Conservation (phyloP, 2,329 filamentous ascomycete genomes). For the Penicillium sp. region DNA sequence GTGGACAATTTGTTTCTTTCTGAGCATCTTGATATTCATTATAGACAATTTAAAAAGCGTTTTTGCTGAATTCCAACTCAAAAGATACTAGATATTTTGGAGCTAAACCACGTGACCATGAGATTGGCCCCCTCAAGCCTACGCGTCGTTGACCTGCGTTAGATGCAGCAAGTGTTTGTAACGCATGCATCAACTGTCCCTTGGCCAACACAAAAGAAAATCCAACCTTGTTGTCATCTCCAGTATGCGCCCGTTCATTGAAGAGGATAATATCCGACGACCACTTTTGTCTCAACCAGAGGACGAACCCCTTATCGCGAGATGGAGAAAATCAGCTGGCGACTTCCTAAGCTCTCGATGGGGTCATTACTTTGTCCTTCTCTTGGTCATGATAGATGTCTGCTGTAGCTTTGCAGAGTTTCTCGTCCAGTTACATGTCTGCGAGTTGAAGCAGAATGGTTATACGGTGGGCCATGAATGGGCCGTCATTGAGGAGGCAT, state of each 20-base stretch:
- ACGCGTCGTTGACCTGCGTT: neutral
- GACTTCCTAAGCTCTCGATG: slow-evolving; percentile 53
- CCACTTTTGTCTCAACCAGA: slow-evolving; percentile 3
- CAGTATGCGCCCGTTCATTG: slow-evolving; percentile 8
- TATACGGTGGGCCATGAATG: slow-evolving; percentile 35
- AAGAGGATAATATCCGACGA: neutral
- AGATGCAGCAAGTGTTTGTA: neutral
- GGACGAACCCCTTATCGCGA: slow-evolving; percentile 14
- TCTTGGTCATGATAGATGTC: slow-evolving; percentile 58
- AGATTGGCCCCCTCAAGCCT: neutral
- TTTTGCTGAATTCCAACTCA: neutral
- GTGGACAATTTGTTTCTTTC: neutral
- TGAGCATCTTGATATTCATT: neutral
- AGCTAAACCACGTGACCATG: neutral
- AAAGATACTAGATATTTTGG: no score
- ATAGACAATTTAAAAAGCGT: neutral
- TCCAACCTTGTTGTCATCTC: no score
- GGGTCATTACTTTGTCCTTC: slow-evolving; percentile 58
- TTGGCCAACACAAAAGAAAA: no score
- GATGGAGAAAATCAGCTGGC: slow-evolving; percentile 22
- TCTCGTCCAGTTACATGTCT: slow-evolving; percentile 57
- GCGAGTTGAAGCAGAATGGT: slow-evolving; percentile 47
- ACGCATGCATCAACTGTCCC: neutral
- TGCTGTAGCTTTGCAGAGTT: slow-evolving; percentile 61
- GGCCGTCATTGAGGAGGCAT: slow-evolving; percentile 47